These are phyloP conservation scores for Penicillium janthinellum DNA, from an alignment of 2,329 filamentous ascomycete species.

Conservation along the genomic window DNA sequence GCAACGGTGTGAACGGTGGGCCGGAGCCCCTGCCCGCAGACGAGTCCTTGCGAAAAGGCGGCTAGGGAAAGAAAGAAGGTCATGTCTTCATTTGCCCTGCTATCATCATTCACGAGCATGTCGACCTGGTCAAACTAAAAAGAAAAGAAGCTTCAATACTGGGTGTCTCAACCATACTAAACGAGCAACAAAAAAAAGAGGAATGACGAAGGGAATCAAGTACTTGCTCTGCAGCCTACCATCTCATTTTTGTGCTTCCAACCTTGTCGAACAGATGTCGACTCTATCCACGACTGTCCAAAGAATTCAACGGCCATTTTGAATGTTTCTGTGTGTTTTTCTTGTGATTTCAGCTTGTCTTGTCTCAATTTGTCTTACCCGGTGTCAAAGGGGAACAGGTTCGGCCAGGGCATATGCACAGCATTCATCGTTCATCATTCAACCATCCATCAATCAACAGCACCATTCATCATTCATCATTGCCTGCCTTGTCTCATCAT, in stretches of 20 bases:
- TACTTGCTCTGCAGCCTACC: not conserved
- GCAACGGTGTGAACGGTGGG: conserved; percentile 30
- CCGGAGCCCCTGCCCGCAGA: conserved; percentile 46
- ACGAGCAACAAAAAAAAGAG: not conserved
- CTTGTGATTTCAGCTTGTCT: not conserved
- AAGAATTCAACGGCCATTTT: conserved; percentile 7
- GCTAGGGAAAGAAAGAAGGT: conserved; percentile 29
- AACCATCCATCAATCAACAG: not conserved
- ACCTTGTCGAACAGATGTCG: conserved; percentile 6
- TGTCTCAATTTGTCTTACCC: conserved; percentile 5
- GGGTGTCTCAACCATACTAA: not conserved
- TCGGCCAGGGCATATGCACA: conserved; percentile 8
- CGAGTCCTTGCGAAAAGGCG: conserved; percentile 49
- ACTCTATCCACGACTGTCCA: conserved; percentile 5
- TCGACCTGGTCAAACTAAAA: not conserved
- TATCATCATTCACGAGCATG: not conserved
- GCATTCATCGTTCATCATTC: conserved; percentile 9
- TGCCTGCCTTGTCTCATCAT: not conserved
- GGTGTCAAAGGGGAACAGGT: conserved; percentile 8
- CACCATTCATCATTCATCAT: conserved; percentile 11
- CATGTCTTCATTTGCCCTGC: not conserved
- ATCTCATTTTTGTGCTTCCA: not conserved
- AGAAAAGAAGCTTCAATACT: not conserved
- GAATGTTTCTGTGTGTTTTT: conserved; percentile 3
- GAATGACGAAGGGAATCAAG: not conserved